Evolutionary conservation across 441 rosid genomes (phyloP), one percentile per base, ranked within the genome.

Genomic region (Syzygium syzygioides): DNA sequence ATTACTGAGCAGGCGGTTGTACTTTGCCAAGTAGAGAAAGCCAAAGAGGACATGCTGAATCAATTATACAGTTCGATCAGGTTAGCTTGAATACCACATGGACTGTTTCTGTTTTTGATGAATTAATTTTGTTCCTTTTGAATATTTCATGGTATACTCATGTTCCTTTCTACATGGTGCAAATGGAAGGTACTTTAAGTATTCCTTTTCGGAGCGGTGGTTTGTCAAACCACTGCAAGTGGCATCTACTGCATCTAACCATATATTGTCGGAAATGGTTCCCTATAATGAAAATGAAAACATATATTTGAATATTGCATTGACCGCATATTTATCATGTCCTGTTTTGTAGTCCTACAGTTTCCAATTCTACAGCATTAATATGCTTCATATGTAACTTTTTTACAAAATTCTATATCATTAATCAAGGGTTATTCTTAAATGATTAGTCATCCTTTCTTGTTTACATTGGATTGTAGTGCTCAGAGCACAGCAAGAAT

Each of bases 21-120:
- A 91, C 99, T 98, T 91, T 98, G 99, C 94, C 99, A 98, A 95
- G 99, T 98, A 86, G 99, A 98, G 93, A 98, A 97, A 93, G 95
- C 99, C 55, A 97, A 94, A 92, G 99, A 98, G 94, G 99, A 98
- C 90, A 97, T 98, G 99, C 95, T 98, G 55, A 98, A 96, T 92
- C 99, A 97, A 89, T 93, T 98, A 85, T 98, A 98, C 92, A 96
- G 98, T 91, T 95, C 98, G 20, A 89, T 98, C 55, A 98, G 99
- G 99, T 98, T 89, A 41, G 92, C 52, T 37, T 12, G 83, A 76
- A 41, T 28, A 76, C 13, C n/a, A 41, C 50, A 76, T 37, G 23
- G 52, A 76, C 23, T 71, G n/a, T 76, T 76, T 76, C 83, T 76
- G 52, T 76, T 41, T 41, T 37, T 41, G 83, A 28, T 76, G 52